Base-by-base conservation (phyloP, 305 asterid genomes). In the Fraxinus greggii region DNA sequence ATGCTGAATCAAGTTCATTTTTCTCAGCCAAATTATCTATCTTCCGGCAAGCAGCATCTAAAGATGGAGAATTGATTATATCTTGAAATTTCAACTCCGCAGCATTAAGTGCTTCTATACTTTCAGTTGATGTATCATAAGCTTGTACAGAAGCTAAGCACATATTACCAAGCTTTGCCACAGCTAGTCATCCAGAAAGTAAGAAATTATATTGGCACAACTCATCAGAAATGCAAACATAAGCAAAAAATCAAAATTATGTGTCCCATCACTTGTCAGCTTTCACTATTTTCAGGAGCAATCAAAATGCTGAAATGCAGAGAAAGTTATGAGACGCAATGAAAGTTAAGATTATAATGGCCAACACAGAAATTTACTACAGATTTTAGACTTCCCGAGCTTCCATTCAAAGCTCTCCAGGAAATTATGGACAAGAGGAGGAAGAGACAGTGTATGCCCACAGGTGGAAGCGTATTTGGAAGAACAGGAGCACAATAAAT, bases 61-160 rank as follows among this genome's bases (percentile, higher is more conserved):
- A 83, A 4, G 98, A 90, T 32, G 98, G 98, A 83, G 98, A 94
- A 86, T 90, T 93, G 65, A 97, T 85, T 83, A 97, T 92, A 86
- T 97, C 98, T 86, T 94, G 94, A 82, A 92, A 88, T 90, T 94
- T 94, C 88, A 91, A 84, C 91, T 97, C 99, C 9, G 99, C 97
- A 78, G 97, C 91, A 80, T 90, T 90, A 15, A 94, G 75, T 0
- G 98, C 96, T 76, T 97, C 97, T 76, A 88, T 87, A 84, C 95
- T 93, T 86, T 91, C 97, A 15, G 94, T 87, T 81, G 92, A 91
- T 45, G 90, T 88, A 83, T 97, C 99, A 81, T 91, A 92, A 82
- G 93, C 92, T 88, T 94, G 89, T 75, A 94, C 94, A 74, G 97
- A 94, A 77, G 91, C 98, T 89, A 97, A 83, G 90, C 96, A 93